phyloP scores from a whole-genome alignment of 805 yeast genomes.

The Barnettozyma vustinii region DNA sequence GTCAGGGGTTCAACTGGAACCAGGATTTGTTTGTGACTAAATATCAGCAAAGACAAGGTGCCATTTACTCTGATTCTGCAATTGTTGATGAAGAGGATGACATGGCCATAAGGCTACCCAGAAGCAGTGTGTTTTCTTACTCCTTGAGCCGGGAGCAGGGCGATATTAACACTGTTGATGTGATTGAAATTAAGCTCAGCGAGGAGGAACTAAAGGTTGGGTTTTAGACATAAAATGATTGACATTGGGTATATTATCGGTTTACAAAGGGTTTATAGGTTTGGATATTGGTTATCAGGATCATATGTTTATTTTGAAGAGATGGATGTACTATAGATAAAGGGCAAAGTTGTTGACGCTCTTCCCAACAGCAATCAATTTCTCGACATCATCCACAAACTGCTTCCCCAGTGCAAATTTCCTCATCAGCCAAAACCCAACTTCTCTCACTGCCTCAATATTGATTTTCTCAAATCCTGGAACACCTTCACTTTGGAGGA shows the following conservation, averaged over 20 bases:
- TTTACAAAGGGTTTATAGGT: neutral
- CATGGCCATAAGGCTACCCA: neutral
- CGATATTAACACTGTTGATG: conserved; percentile 16
- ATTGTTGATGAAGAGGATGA: conserved; percentile 11
- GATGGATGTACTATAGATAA: conserved; percentile 13
- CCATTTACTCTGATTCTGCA: conserved; percentile 30
- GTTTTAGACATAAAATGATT: neutral
- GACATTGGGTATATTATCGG: neutral
- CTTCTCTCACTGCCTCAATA: conserved; percentile 27
- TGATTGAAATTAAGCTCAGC: conserved; percentile 18
- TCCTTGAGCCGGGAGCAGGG: conserved; percentile 17
- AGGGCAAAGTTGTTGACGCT: conserved; percentile 23
- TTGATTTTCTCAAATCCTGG: conserved; percentile 53
- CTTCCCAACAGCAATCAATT: conserved; percentile 12
- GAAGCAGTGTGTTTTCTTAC: conserved; percentile 7
- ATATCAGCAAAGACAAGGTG: conserved; percentile 51
- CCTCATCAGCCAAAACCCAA: conserved; percentile 7
- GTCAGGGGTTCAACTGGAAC: conserved; percentile 74
- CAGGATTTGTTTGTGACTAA: conserved; percentile 72
- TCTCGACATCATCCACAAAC: conserved; percentile 9
- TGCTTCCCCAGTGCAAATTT: conserved; percentile 5
- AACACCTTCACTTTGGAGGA: conserved; percentile 56
- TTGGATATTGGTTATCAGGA: neutral
- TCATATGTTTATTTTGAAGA: neutral
- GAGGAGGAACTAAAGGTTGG: conserved; percentile 14